Base-by-base conservation (phyloP, 2,329 filamentous ascomycete genomes). In the Blastomyces emzantsi region DNA sequence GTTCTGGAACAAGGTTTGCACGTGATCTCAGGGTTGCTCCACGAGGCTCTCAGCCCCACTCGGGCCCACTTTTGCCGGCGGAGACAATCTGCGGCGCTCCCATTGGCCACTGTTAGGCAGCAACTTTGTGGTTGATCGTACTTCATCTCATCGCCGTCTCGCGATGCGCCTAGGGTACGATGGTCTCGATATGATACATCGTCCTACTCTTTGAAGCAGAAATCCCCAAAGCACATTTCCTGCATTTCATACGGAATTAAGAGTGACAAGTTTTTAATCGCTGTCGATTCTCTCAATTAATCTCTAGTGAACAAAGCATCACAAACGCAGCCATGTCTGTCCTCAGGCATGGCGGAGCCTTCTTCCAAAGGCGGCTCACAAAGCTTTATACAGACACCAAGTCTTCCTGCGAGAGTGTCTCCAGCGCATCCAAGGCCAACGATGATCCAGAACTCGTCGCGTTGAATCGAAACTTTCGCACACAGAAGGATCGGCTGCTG, bases 301-400 rank as follows among this genome's bases (percentile, higher is more conserved):
- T 58, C 11, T 58, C 36, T 58, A 43, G 22, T 15, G 11, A 33
- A 47, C 28, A 39, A 30, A 60, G 41, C 41, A 6, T 19, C 43
- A 7, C 58, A n/a, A 39, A n/a, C 19, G 43, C 43, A 60, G 70
- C 70, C 68, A 80, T 80, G 78, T 79, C 78, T 67, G 76, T 79
- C 66, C 74, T 80, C 65, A 75, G 75, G 64, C 76, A 78, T 70
- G 77, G 76, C 70, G 75, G 74, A 43, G 73, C 74, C 41, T 77
- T 74, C 70, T 74, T 80, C 68, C 77, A 79, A 68, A 73, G 78
- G 63, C 80, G 81, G 68, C 77, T 85, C 62, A 84, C 83, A 22
- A 82, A 86, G 70, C 76, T 87, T 67, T 88, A 87, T 73, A 82
- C 83, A 30, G 85, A 87, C 71, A 85, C 84, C 19, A 87, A 87